Percentiles rank a stretch among this genome's conserved stretches.
Evolutionary conservation across 2,329 filamentous ascomycete genomes (phyloP).

Genomic region (Monosporascus sp.): DNA sequence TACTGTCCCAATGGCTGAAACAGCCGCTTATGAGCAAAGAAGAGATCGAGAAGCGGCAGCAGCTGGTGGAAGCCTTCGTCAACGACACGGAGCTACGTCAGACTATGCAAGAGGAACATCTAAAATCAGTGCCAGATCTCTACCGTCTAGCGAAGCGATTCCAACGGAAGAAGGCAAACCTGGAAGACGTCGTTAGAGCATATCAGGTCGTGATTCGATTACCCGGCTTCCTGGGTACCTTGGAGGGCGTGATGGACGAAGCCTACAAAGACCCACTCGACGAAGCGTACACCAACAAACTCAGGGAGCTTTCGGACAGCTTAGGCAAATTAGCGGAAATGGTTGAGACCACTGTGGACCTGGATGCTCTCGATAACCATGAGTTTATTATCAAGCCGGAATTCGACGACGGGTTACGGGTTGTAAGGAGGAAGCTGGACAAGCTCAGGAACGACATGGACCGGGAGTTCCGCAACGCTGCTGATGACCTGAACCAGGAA

Average conservation of each 20-base stretch:
- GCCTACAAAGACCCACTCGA: slow-evolving; percentile 84
- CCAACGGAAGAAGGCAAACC: slow-evolving; percentile 80
- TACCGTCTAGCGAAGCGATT: slow-evolving; percentile 93
- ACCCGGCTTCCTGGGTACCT: slow-evolving; percentile 80
- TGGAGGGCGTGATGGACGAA: slow-evolving; percentile 95
- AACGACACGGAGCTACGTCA: slow-evolving; percentile 89
- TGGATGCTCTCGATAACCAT: slow-evolving; percentile 91
- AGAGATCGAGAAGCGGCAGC: slow-evolving; percentile 87
- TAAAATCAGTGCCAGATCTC: slow-evolving; percentile 87
- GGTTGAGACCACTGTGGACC: slow-evolving; percentile 96
- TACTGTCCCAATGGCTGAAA: slow-evolving; percentile 95
- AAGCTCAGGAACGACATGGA: slow-evolving; percentile 79
- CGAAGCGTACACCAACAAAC: slow-evolving; percentile 76
- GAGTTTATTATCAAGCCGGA: slow-evolving; percentile 99
- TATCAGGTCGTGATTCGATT: slow-evolving; percentile 93
- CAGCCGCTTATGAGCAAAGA: slow-evolving; percentile 88
- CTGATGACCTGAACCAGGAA: slow-evolving; percentile 80
- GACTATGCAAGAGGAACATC: slow-evolving; percentile 93
- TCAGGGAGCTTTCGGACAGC: slow-evolving; percentile 70
- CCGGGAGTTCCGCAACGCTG: slow-evolving; percentile 70
- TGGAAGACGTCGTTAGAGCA: slow-evolving; percentile 92
- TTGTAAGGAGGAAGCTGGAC: slow-evolving; percentile 89
- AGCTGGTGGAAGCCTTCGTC: slow-evolving; percentile 92
- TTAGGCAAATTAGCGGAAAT: slow-evolving; percentile 89
- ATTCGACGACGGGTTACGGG: slow-evolving; percentile 81